phyloP scores from a whole-genome alignment of 1,284 basidiomycete species.

The Earliella scabrosa region DNA sequence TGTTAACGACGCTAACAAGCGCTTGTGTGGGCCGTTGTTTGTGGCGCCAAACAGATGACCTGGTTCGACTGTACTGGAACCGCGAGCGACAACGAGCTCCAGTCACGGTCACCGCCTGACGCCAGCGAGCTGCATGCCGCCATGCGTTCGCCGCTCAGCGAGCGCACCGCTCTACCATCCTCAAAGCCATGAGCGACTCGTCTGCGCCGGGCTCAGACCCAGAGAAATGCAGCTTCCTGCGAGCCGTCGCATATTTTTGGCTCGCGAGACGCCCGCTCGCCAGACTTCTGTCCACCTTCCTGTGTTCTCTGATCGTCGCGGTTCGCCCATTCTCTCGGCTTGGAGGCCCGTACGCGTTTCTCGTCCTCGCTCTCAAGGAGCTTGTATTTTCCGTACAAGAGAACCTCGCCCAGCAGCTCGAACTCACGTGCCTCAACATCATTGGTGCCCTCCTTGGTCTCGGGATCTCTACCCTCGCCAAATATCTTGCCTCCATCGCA shows the following conservation, averaged over 20 bases:
- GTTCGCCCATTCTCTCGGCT: slow-evolving; percentile 45
- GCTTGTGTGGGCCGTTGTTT: too few relatives aligned
- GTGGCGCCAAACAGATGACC: too few relatives aligned
- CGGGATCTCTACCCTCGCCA: slow-evolving; percentile 47
- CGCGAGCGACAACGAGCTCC: too few relatives aligned
- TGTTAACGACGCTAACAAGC: too few relatives aligned
- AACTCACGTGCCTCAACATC: slow-evolving; percentile 48
- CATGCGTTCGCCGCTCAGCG: not conserved
- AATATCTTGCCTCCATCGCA: slow-evolving; percentile 39
- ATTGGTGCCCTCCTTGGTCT: slow-evolving; percentile 48
- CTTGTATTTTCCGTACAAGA: slow-evolving; percentile 53
- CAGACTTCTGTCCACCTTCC: slow-evolving; percentile 47
- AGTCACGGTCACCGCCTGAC: too few relatives aligned
- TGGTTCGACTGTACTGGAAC: too few relatives aligned
- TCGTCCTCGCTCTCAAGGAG: slow-evolving; percentile 51
- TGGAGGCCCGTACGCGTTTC: slow-evolving; percentile 47
- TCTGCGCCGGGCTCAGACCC: not conserved
- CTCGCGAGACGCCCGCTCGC: slow-evolving; percentile 44
- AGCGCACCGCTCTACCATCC: not conserved
- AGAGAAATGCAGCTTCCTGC: not conserved
- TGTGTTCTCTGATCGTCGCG: slow-evolving; percentile 47
- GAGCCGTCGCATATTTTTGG: slow-evolving; percentile 14
- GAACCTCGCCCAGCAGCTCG: slow-evolving; percentile 52
- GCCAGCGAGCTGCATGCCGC: too few relatives aligned
- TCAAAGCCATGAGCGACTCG: not conserved